phyloP scores from a whole-genome alignment of 768 basidiomycete species.

The Amanita exitialis region DNA sequence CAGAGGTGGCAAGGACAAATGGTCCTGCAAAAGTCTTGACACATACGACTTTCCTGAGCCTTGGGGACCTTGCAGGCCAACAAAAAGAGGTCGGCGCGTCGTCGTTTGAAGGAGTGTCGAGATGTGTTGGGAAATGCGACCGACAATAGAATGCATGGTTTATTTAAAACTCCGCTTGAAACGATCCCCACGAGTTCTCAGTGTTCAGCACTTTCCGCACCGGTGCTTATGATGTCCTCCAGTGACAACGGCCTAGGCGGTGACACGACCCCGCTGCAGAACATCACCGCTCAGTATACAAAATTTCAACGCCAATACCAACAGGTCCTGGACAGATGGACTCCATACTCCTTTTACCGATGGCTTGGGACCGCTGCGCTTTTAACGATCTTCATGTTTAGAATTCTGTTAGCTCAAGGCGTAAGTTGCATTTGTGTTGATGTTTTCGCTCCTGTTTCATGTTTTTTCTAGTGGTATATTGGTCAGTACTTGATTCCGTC shows the following conservation, averaged over 20 bases:
- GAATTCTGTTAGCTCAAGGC: conserved; percentile 85
- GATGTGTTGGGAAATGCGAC: conserved; percentile 18
- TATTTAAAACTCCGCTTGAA: conserved; percentile 3
- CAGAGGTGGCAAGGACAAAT: conserved; percentile 33
- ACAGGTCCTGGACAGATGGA: conserved; percentile 82
- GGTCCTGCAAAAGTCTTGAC: conserved; percentile 41
- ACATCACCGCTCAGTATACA: conserved; percentile 32
- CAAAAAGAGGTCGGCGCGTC: conserved; percentile 50
- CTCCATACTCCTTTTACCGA: conserved; percentile 81
- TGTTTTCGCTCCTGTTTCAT: conserved; percentile 9
- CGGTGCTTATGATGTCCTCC: conserved; percentile 36
- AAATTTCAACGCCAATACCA: conserved; percentile 75
- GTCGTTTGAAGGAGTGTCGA: conserved; percentile 16
- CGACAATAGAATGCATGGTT: not conserved
- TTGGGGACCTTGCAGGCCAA: conserved; percentile 89
- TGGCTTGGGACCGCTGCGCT: conserved; percentile 76
- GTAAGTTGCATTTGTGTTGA: conserved; percentile 33
- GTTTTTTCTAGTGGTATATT: conserved; percentile 72
- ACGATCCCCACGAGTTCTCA: not conserved
- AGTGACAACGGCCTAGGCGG: conserved; percentile 33
- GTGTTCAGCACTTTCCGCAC: conserved; percentile 2
- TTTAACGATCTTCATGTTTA: conserved; percentile 65
- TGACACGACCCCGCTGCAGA: conserved; percentile 39
- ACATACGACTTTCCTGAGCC: conserved; percentile 89
- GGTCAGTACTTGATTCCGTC: conserved; percentile 39